A percentile compares a stretch with the other conserved stretches of the same genome.
Evolutionary conservation across 2,329 filamentous ascomycete genomes (phyloP).

Genomic region (Xylariaceae sp.): DNA sequence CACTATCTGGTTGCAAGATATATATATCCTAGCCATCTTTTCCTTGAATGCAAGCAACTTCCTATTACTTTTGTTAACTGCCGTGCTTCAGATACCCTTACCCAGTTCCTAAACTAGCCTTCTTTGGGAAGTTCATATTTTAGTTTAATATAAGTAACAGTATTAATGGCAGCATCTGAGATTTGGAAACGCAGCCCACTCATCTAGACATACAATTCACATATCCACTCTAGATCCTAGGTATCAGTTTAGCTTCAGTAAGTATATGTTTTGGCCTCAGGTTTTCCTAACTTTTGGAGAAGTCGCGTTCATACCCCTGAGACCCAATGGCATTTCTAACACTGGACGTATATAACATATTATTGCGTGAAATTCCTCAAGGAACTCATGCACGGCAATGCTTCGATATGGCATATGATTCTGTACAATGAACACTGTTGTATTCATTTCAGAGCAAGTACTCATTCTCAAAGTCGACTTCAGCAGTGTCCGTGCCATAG

Average conservation of each 20-base stretch:
- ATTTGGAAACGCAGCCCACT: slow-evolving; percentile 65
- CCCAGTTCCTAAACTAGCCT: slow-evolving; percentile 55
- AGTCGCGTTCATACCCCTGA: slow-evolving; percentile 62
- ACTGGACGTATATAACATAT: slow-evolving; percentile 66
- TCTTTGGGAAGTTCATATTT: slow-evolving; percentile 58
- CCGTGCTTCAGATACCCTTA: slow-evolving; percentile 65
- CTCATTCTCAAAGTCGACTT: slow-evolving; percentile 62
- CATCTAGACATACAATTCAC: slow-evolving; percentile 57
- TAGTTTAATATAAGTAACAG: slow-evolving; percentile 60
- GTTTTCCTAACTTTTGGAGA: slow-evolving; percentile 57
- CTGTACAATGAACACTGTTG: slow-evolving; percentile 64
- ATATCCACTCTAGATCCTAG: slow-evolving; percentile 66
- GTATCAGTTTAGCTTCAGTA: slow-evolving; percentile 70
- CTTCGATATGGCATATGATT: slow-evolving; percentile 66
- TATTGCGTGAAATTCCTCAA: slow-evolving; percentile 59
- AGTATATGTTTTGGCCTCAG: slow-evolving; percentile 58
- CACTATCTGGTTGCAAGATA: too few species aligned
- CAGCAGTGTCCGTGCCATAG: slow-evolving; percentile 66
- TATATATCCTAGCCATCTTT: too few species aligned
- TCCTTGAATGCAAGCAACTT: slow-evolving; percentile 64
- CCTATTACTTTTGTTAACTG: slow-evolving; percentile 63
- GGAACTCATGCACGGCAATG: slow-evolving; percentile 63
- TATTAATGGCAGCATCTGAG: slow-evolving; percentile 69
- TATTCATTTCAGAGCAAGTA: slow-evolving; percentile 65
- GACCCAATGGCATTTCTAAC: slow-evolving; percentile 68